Percentiles rank a stretch among this genome's conserved stretches.
Evolutionary conservation across 2,329 filamentous ascomycete species (phyloP).

Genomic region (Lecanoromycetidae sp.): DNA sequence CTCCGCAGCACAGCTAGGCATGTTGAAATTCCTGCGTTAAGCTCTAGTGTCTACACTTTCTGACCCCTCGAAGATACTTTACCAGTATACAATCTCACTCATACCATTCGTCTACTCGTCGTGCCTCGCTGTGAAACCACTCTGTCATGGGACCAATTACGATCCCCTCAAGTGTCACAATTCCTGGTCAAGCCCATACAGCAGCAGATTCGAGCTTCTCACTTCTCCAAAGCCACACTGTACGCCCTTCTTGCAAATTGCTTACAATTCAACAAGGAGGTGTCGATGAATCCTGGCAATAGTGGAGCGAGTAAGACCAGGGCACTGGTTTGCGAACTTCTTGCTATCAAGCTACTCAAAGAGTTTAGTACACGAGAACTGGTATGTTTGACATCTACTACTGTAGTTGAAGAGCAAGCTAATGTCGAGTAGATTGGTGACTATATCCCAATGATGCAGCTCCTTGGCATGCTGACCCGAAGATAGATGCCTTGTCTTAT

Average conservation of each 20-base stretch:
- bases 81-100: conserved; percentile 81
- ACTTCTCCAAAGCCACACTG: conserved; percentile 75
- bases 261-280: conserved; percentile 83
- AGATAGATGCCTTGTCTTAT: conserved; percentile 82
- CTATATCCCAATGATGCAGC: neutral
- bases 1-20: conserved; percentile 65
- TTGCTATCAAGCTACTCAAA: conserved; percentile 79
- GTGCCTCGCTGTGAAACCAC: conserved; percentile 81
- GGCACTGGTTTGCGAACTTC: conserved; percentile 76
- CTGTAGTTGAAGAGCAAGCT: neutral
- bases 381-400: conserved; percentile 8
- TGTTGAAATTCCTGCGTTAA: conserved; percentile 6
- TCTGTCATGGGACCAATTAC: conserved; percentile 84
- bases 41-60: neutral
- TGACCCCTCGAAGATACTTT: conserved; percentile 52
- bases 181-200: conserved; percentile 94
- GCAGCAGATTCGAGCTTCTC: conserved; percentile 68
- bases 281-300: conserved; percentile 67
- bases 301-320: conserved; percentile 73
- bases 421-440: conserved; percentile 14
- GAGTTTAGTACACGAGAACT: conserved; percentile 82
- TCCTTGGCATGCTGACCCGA: neutral
- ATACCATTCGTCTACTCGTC: conserved; percentile 76
- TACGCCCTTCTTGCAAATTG: conserved; percentile 91
- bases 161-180: conserved; percentile 90